Conservation (phyloP, 345 rosid genomes). For the Sisymbrium irio region DNA sequence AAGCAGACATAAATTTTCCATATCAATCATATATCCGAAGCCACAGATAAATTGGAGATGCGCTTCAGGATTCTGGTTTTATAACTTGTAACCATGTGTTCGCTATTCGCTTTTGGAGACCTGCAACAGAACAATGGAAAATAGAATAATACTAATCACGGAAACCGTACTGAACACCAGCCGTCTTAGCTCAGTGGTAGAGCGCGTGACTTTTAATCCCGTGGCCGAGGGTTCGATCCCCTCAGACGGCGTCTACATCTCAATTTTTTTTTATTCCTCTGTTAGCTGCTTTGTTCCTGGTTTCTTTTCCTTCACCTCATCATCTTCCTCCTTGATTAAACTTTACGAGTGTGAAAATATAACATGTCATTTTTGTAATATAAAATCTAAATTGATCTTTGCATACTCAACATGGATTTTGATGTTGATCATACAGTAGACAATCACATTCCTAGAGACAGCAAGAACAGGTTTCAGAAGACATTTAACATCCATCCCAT, state of each 20-base stretch:
- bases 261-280: background rate
- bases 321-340: background rate
- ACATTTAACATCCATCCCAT: background rate
- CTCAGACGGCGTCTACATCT: background rate
- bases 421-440: background rate
- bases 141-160: background rate
- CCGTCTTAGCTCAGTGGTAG: conserved; percentile 21
- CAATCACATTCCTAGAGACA: background rate
- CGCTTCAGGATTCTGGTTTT: too few relatives aligned
- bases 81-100: background rate
- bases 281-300: background rate
- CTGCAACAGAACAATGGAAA: background rate
- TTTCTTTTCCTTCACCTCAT: background rate
- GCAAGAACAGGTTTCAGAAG: background rate
- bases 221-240: conserved; percentile 16
- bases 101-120: background rate
- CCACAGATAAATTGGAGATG: too few relatives aligned
- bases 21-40: too few relatives aligned
- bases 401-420: background rate
- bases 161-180: background rate
- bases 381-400: background rate
- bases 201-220: conserved; percentile 20
- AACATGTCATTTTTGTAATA: background rate
- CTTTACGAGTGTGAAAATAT: background rate
- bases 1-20: background rate